A percentile compares a stretch with the other conserved stretches of the same genome.
phyloP scores from a whole-genome alignment of 345 rosid genomes.

The Mercurialis annua region DNA sequence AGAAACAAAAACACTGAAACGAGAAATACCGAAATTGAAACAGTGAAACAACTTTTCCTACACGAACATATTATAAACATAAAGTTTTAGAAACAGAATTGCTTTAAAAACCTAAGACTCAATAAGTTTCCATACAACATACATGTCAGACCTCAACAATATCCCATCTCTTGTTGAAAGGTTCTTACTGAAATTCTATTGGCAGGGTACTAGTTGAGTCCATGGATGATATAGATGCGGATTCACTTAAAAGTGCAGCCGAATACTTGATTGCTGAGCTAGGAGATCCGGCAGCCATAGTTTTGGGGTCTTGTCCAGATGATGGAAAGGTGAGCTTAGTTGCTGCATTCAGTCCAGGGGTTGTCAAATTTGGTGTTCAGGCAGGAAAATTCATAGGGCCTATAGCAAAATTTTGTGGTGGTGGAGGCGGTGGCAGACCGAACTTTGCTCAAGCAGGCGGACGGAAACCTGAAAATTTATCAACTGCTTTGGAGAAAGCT shows the following conservation, averaged over 20 bases:
- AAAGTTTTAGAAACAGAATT: too few species aligned
- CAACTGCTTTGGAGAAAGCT: slow-evolving; percentile 71
- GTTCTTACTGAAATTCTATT: neutral
- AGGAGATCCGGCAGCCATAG: slow-evolving; percentile 75
- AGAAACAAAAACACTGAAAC: too few species aligned
- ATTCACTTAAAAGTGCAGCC: slow-evolving; percentile 79
- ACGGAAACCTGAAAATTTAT: slow-evolving; percentile 70
- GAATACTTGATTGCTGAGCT: slow-evolving; percentile 61
- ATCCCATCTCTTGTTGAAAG: neutral
- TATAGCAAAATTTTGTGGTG: slow-evolving; percentile 78
- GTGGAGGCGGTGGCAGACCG: slow-evolving; percentile 95
- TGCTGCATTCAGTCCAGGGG: slow-evolving; percentile 76
- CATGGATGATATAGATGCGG: slow-evolving; percentile 80
- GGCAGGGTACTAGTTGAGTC: slow-evolving; percentile 77
- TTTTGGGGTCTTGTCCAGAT: slow-evolving; percentile 79
- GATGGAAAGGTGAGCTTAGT: slow-evolving; percentile 90
- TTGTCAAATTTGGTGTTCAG: slow-evolving; percentile 68
- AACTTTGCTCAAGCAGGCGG: slow-evolving; percentile 98
- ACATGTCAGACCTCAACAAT: neutral
- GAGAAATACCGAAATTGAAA: too few species aligned
- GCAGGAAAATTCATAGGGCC: slow-evolving; percentile 91
- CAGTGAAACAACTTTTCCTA: too few species aligned
- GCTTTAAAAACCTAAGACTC: too few species aligned
- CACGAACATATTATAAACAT: too few species aligned
- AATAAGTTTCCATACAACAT: too few species aligned